phyloP scores from a whole-genome alignment of 2,329 filamentous ascomycete species.

The Fusarium abutilonis region DNA sequence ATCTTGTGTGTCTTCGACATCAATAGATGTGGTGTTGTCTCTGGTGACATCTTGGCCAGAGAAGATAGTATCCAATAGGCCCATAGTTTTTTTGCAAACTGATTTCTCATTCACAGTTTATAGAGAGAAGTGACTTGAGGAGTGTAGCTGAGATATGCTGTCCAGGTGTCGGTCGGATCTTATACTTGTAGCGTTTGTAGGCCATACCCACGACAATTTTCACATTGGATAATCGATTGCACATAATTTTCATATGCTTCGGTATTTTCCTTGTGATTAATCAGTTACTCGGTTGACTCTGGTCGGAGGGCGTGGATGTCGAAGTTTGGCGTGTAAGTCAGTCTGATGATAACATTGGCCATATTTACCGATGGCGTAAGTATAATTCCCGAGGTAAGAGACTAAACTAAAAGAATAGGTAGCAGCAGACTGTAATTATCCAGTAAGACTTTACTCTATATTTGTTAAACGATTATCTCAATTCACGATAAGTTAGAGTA shows the following conservation, averaged over 20 bases:
- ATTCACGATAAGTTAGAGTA: too few relatives aligned
- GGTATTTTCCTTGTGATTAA: constrained; percentile 7
- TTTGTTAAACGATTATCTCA: too few relatives aligned
- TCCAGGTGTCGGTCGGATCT: constrained; percentile 2
- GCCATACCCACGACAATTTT: constrained; percentile 20
- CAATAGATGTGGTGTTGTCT: constrained; percentile 7
- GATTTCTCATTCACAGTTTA: not conserved
- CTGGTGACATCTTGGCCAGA: constrained; percentile 14
- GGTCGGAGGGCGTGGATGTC: constrained; percentile 4
- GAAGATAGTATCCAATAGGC: constrained; percentile 12
- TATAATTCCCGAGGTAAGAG: constrained; percentile 2
- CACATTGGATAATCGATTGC: constrained; percentile 15
- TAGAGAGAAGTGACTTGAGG: not conserved
- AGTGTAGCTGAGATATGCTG: not conserved
- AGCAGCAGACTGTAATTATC: not conserved
- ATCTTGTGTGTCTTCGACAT: constrained; percentile 24
- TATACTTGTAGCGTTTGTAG: constrained; percentile 8
- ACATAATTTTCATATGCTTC: constrained; percentile 12
- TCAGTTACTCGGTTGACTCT: not conserved
- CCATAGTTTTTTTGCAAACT: constrained; percentile 17
- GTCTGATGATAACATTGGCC: constrained; percentile 19
- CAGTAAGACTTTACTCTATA: too few relatives aligned
- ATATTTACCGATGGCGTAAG: constrained; percentile 19
- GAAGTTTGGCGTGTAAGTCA: constrained; percentile 13
- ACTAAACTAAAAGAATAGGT: too few relatives aligned